Conservation (phyloP, 176 grass and related monocot genomes). For the Dendrocalamus sinicus region DNA sequence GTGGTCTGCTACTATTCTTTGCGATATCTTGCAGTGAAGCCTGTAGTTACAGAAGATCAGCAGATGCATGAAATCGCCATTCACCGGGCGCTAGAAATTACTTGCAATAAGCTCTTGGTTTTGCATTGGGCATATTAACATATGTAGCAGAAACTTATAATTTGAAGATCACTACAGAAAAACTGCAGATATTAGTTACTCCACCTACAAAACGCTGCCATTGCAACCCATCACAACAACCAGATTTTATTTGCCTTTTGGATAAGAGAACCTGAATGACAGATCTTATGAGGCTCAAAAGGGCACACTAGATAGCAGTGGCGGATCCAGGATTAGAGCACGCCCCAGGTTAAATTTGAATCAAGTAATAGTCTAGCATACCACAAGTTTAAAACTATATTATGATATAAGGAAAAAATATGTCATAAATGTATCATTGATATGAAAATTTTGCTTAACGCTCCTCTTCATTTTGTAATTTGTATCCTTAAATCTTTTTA, state of each 20-base stretch:
- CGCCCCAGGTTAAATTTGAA: too few relatives aligned
- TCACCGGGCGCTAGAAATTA: not conserved
- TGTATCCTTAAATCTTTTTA: too few relatives aligned
- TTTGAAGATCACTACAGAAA: not conserved
- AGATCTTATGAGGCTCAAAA: constrained; percentile 26
- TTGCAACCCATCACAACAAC: not conserved
- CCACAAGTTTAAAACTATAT: too few relatives aligned
- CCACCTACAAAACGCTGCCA: not conserved
- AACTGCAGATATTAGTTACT: not conserved
- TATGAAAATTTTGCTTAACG: too few relatives aligned
- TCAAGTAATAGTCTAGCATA: too few relatives aligned
- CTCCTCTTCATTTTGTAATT: too few relatives aligned
- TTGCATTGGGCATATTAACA: not conserved
- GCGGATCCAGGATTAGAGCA: too few relatives aligned
- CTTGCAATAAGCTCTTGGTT: not conserved
- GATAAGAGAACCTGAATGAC: constrained; percentile 39
- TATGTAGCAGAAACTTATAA: not conserved
- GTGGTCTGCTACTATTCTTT: not conserved
- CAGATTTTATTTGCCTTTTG: constrained; percentile 13
- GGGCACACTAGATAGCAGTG: not conserved
- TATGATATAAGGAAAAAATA: too few relatives aligned
- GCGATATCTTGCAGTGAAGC: not conserved
- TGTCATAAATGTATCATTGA: too few relatives aligned
- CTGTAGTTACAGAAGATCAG: not conserved
- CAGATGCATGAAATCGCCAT: not conserved